phyloP scores from a whole-genome alignment of 2,329 filamentous ascomycete species.

The Pseudogymnoascus sp. region DNA sequence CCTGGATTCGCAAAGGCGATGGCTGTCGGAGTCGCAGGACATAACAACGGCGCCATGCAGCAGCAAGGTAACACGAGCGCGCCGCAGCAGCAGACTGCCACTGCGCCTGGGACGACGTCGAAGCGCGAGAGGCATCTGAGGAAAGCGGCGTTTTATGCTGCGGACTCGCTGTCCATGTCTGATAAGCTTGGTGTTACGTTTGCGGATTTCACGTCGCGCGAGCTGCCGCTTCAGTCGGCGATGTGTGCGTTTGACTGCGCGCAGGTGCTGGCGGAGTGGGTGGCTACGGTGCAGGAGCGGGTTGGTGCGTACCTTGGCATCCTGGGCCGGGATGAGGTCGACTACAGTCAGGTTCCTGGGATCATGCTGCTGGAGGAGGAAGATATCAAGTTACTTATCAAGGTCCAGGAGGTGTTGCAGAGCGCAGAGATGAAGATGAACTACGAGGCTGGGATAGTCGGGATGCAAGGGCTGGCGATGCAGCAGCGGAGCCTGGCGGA shows the following conservation, averaged over 20 bases:
- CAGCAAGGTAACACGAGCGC: neutral
- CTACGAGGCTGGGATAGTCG: conserved; percentile 44
- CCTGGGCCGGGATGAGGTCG: conserved; percentile 72
- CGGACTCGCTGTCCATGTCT: conserved; percentile 81
- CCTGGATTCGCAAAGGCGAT: conserved; percentile 27
- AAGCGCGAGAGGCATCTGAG: conserved; percentile 80
- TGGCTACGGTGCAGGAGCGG: conserved; percentile 84
- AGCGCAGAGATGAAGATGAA: conserved; percentile 74
- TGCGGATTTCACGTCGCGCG: conserved; percentile 71
- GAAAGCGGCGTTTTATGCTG: conserved; percentile 91
- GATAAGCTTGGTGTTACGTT: conserved; percentile 80
- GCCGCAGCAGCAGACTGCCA: neutral
- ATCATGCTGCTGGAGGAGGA: conserved; percentile 90
- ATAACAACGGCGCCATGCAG: too few species aligned
- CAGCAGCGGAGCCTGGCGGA: conserved; percentile 47
- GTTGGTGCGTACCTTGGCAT: conserved; percentile 85
- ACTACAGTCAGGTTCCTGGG: conserved; percentile 69
- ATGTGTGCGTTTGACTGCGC: conserved; percentile 92
- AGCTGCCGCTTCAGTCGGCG: conserved; percentile 81
- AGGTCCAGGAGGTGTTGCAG: conserved; percentile 69
- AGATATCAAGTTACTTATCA: conserved; percentile 74
- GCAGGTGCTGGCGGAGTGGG: conserved; percentile 90
- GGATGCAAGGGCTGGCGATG: conserved; percentile 41
- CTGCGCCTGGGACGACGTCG: conserved; percentile 41
- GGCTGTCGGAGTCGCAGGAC: conserved; percentile 1